Base-by-base conservation (phyloP, 805 yeast species). In the Ogataea siamensis region DNA sequence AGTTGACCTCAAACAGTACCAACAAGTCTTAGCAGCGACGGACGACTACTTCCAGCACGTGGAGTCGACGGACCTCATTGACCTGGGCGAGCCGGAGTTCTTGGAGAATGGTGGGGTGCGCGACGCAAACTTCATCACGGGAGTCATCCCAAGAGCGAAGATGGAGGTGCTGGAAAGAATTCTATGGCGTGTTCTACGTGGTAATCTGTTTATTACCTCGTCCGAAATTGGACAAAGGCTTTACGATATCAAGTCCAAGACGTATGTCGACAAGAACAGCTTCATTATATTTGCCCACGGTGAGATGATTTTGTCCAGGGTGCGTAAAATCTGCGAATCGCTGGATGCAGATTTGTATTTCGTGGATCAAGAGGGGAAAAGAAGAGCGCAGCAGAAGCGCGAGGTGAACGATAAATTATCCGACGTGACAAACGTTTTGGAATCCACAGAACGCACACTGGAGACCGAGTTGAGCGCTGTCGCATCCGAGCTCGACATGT, bases 201-300 rank as follows among this genome's bases (percentile, higher is more conserved):
- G 99, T 55, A 93, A 93, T 60, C 68, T 94, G 48, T 87, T 75
- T 54, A 76, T 89, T 60, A 80, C 81, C 49, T 75, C 83, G 46
- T 73, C 75, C 32, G 93, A 85, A 49, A 77, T 91, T 42, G 74
- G 74, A 5, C 85, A 83, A 51, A 75, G 79, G 14, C 64, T 87
- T 35, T 75, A 74, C 54, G 94, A 87, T 52, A 60, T 74, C 28
- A 72, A 77, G 53, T 53, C 79, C 15, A 75, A 75, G 34, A 70
- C 70, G 20, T 66, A 63, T 36, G 76, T 83, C 8, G 80, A 76
- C 47, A 91, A 91, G 60, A 84, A 81, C 57, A 81, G 87, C 32
- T 89, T 93, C 55, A 78, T 94, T 44, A 80, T 91, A 25, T 89
- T 89, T 55, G 84, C 97, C 14, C 98, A 94, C 64, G 99, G 99